These are phyloP conservation scores for Lachnum nothofagi DNA, from an alignment of 2,329 filamentous ascomycete species.

Conservation along the genomic window DNA sequence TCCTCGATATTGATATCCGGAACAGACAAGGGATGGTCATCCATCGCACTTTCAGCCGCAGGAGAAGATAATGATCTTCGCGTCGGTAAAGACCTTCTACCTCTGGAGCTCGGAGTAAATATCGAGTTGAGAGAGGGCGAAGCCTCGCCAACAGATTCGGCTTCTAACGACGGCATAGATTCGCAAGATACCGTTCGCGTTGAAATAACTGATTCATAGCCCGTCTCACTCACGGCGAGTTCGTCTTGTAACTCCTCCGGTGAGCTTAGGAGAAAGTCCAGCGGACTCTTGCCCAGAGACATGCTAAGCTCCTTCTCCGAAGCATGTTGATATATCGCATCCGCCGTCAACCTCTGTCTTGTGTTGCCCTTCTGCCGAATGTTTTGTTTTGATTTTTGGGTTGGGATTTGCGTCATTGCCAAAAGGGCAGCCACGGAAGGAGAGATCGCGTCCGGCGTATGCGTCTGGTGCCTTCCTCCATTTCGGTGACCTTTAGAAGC, in stretches of 20 bases:
- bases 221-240: slow-evolving; percentile 46
- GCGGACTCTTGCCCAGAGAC: slow-evolving; percentile 48
- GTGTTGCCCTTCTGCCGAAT: slow-evolving; percentile 17
- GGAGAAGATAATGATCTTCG: slow-evolving; percentile 51
- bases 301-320: slow-evolving; percentile 50
- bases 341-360: slow-evolving; percentile 45
- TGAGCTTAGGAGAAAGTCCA: slow-evolving; percentile 56
- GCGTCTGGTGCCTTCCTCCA: slow-evolving; percentile 34
- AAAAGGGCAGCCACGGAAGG: slow-evolving; percentile 57
- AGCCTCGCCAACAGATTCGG: slow-evolving; percentile 44
- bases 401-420: slow-evolving; percentile 56
- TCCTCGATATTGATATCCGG: slow-evolving; percentile 39
- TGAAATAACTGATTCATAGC: slow-evolving; percentile 48
- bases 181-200: slow-evolving; percentile 54
- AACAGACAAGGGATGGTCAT: slow-evolving; percentile 48
- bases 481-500: slow-evolving; percentile 20
- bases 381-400: slow-evolving; percentile 34
- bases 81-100: slow-evolving; percentile 39
- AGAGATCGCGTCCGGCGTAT: slow-evolving; percentile 51
- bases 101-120: slow-evolving; percentile 31
- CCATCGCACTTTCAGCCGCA: slow-evolving; percentile 39
- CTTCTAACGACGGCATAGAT: slow-evolving; percentile 54
- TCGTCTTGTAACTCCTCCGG: slow-evolving; percentile 52
- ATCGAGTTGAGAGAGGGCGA: slow-evolving; percentile 28
- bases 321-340: slow-evolving; percentile 50